Evolutionary conservation across 192 early-diverging fungal genomes (phyloP).

Genomic region (Backusella parvicylindrica): DNA sequence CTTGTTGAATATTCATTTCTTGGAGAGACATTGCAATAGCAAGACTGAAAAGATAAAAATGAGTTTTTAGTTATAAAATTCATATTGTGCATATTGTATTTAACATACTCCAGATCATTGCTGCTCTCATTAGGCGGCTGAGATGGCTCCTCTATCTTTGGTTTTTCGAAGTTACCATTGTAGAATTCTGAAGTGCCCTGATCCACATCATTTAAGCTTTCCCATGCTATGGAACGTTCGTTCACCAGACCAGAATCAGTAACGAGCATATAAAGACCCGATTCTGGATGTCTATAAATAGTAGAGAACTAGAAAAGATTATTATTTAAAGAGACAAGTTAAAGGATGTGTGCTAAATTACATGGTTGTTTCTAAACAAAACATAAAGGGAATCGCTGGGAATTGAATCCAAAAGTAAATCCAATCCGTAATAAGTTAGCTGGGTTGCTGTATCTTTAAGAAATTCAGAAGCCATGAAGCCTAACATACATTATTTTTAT

Average conservation of each 20-base stretch:
- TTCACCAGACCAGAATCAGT: slow-evolving; percentile 67
- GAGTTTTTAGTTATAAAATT: background rate
- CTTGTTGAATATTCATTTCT: background rate
- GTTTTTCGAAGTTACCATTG: slow-evolving; percentile 48
- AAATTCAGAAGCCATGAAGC: slow-evolving; percentile 62
- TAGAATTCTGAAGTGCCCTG: slow-evolving; percentile 60
- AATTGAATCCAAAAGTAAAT: slow-evolving; percentile 58
- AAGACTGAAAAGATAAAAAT: background rate
- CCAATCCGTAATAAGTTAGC: slow-evolving; percentile 79
- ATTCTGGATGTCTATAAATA: slow-evolving; percentile 54
- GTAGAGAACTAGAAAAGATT: slow-evolving; percentile 60
- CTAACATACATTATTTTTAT: slow-evolving; percentile 23
- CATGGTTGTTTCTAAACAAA: slow-evolving; percentile 94
- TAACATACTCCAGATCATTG: slow-evolving; percentile 9
- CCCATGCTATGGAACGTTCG: slow-evolving; percentile 68
- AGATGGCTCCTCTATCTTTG: slow-evolving; percentile 6
- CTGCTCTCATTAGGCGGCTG: background rate
- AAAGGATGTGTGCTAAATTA: slow-evolving; percentile 21
- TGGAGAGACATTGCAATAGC: slow-evolving; percentile 19
- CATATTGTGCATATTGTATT: background rate
- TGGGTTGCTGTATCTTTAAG: slow-evolving; percentile 76
- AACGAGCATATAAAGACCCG: slow-evolving; percentile 57
- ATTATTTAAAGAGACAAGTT: background rate
- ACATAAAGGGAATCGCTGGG: slow-evolving; percentile 60
- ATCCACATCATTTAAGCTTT: slow-evolving; percentile 63